Evolutionary conservation across 345 rosid genomes (phyloP).

Genomic region (Camelina neglecta): DNA sequence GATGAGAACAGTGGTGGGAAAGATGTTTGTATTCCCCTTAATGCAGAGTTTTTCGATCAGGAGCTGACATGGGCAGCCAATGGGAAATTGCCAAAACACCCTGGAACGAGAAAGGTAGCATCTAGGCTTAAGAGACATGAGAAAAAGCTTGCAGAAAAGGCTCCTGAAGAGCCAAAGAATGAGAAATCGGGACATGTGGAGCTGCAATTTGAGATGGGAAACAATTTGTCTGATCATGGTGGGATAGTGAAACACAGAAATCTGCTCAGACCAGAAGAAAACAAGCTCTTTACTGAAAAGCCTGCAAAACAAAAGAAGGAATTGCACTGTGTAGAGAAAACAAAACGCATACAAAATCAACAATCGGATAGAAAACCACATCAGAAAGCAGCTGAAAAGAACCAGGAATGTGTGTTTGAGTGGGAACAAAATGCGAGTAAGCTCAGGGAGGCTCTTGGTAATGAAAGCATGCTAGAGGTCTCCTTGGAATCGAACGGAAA

Average conservation of each 20-base stretch:
- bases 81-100: constrained; percentile 43
- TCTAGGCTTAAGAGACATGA: constrained; percentile 45
- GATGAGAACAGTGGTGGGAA: constrained; percentile 50
- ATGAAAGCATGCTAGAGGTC: constrained; percentile 43
- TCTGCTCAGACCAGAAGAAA: constrained; percentile 46
- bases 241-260: constrained; percentile 47
- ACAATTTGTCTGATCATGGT: constrained; percentile 45
- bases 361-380: constrained; percentile 17
- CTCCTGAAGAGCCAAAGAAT: constrained; percentile 47
- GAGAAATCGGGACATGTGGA: constrained; percentile 43
- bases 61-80: constrained; percentile 46
- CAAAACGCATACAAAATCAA: constrained; percentile 35
- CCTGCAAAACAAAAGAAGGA: constrained; percentile 45
- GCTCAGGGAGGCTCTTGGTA: constrained; percentile 47
- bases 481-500: constrained; percentile 28
- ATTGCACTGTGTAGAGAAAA: constrained; percentile 38
- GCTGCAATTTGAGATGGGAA: constrained; percentile 47
- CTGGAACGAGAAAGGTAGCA: constrained; percentile 48
- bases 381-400: constrained; percentile 28
- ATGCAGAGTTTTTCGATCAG: constrained; percentile 46
- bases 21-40: constrained; percentile 35
- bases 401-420: constrained; percentile 38
- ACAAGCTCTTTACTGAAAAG: constrained; percentile 42
- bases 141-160: constrained; percentile 50
- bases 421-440: constrained; percentile 48